These are phyloP conservation scores for Reutealis trisperma DNA, from an alignment of 345 rosid genomes.

Conservation along the genomic window DNA sequence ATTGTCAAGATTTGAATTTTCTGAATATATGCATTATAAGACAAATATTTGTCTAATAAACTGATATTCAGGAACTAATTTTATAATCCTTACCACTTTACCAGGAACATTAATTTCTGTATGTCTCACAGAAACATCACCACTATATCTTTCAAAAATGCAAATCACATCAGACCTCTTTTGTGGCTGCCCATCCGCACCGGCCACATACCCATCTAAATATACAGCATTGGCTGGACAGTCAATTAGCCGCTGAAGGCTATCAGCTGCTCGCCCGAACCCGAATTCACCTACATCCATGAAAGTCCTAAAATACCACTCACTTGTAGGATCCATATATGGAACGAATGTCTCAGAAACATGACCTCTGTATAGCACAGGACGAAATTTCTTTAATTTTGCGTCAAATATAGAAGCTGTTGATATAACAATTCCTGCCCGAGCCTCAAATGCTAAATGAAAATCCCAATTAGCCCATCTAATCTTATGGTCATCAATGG, in stretches of 20 bases:
- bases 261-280: constrained; percentile 58
- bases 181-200: constrained; percentile 60
- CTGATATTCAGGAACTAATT: not conserved
- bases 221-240: constrained; percentile 64
- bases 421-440: constrained; percentile 61
- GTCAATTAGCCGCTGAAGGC: constrained; percentile 58
- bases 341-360: constrained; percentile 85
- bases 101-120: constrained; percentile 73
- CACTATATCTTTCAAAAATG: constrained; percentile 63
- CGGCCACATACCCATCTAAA: constrained; percentile 59
- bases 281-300: constrained; percentile 84
- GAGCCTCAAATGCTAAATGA: constrained; percentile 65
- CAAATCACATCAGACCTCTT: constrained; percentile 51
- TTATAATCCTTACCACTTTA: constrained; percentile 47
- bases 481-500: constrained; percentile 40
- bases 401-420: constrained; percentile 60
- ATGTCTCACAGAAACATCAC: constrained; percentile 65
- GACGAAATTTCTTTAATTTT: constrained; percentile 32
- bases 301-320: constrained; percentile 79
- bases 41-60: too few relatives aligned
- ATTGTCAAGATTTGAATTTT: too few relatives aligned
- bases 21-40: too few relatives aligned
- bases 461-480: constrained; percentile 77
- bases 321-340: constrained; percentile 73
- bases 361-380: constrained; percentile 64